These are phyloP conservation scores for Hordeum vulgare DNA, from an alignment of 176 grass and related monocot genomes.

Conservation along the genomic window DNA sequence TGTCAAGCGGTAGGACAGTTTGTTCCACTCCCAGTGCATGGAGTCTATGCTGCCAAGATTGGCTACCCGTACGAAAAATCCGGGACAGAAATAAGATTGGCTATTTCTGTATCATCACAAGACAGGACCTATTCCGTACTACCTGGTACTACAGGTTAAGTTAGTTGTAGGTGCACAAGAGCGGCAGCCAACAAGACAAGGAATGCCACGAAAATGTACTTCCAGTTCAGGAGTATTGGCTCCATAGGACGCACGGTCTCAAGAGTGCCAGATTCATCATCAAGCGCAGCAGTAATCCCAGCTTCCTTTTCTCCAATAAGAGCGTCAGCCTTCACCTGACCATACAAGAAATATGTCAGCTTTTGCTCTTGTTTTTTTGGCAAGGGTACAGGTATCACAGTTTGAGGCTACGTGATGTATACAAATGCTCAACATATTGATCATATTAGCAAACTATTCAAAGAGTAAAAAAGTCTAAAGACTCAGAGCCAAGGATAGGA, in stretches of 20 bases:
- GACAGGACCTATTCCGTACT: background rate
- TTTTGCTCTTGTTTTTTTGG: background rate
- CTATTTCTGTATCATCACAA: background rate
- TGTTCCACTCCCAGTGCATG: too few species aligned
- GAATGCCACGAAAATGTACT: slow-evolving; percentile 35
- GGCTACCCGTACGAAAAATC: background rate
- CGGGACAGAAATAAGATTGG: background rate
- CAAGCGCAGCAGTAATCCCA: slow-evolving; percentile 16
- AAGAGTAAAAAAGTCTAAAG: background rate
- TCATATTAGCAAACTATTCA: background rate
- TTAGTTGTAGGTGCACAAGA: slow-evolving; percentile 13
- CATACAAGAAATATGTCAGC: background rate
- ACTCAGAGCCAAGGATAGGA: background rate
- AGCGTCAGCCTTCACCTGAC: slow-evolving; percentile 24
- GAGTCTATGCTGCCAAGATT: too few species aligned
- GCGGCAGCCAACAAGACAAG: slow-evolving; percentile 32
- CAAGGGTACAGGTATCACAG: background rate
- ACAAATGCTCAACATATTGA: background rate
- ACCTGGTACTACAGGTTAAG: background rate
- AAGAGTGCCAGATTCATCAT: slow-evolving; percentile 26
- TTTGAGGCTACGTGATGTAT: background rate
- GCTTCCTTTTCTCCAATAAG: slow-evolving; percentile 9
- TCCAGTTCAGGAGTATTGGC: slow-evolving; percentile 37
- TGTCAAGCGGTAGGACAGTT: too few species aligned
- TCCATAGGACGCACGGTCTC: slow-evolving; percentile 45